Conservation (phyloP, 768 basidiomycete species). For the Paxillus rubicundulus region DNA sequence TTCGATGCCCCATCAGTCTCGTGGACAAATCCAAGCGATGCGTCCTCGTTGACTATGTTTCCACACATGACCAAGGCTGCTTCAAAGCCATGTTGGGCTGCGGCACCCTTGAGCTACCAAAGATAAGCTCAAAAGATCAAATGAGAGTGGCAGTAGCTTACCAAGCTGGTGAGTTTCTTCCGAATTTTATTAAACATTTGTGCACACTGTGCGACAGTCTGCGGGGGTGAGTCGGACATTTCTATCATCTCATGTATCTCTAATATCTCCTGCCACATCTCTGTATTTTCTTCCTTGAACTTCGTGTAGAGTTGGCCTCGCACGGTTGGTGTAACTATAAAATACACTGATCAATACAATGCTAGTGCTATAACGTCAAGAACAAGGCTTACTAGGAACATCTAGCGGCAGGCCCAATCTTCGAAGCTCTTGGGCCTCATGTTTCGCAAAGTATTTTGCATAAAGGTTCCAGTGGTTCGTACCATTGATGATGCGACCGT, state of each 20-base stretch:
- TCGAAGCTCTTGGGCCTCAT: slow-evolving; percentile 4
- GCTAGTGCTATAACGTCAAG: too few species aligned
- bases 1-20: background rate
- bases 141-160: background rate
- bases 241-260: background rate
- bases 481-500: background rate
- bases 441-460: background rate
- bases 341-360: too few species aligned
- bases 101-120: background rate
- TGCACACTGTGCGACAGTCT: background rate
- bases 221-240: background rate
- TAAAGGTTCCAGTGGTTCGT: slow-evolving; percentile 6
- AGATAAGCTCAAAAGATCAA: background rate
- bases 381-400: background rate
- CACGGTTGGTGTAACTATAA: background rate
- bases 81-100: slow-evolving; percentile 9
- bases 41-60: slow-evolving; percentile 8
- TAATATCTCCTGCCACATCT: slow-evolving; percentile 6
- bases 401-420: background rate
- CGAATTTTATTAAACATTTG: background rate
- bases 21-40: background rate
- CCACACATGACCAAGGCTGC: slow-evolving; percentile 8
- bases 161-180: background rate
- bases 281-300: background rate
- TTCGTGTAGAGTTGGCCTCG: background rate